A percentile compares a stretch with the other conserved stretches of the same genome.
phyloP scores from a whole-genome alignment of 192 early-diverging fungal species.

The Backusella australiensis region DNA sequence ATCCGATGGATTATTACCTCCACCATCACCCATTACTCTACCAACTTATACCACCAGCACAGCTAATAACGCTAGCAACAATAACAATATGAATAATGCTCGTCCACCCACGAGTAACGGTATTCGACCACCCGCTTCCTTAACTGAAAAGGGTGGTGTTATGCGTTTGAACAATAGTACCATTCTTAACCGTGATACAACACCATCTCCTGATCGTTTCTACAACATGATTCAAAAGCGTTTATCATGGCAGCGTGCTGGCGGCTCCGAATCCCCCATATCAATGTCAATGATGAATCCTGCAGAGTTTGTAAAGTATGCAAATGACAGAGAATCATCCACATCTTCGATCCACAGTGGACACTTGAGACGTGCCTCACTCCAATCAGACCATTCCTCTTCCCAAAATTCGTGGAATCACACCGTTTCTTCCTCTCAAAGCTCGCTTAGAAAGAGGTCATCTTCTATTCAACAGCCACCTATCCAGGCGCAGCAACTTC shows the following conservation, averaged over 20 bases:
- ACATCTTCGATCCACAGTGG: constrained; percentile 35
- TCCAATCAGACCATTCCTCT: constrained; percentile 29
- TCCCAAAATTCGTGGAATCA: constrained; percentile 18
- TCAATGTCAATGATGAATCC: constrained; percentile 29
- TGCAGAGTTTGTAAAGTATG: constrained; percentile 27
- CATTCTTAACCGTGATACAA: constrained; percentile 15
- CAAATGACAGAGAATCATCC: constrained; percentile 33
- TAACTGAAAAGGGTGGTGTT: constrained; percentile 14
- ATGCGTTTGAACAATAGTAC: background rate
- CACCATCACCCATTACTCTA: constrained; percentile 5
- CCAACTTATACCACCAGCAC: background rate
- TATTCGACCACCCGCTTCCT: constrained; percentile 8
- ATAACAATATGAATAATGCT: background rate
- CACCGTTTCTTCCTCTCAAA: background rate
- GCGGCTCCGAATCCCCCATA: constrained; percentile 19
- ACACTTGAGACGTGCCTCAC: constrained; percentile 29
- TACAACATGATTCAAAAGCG: constrained; percentile 37
- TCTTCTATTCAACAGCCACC: constrained; percentile 24
- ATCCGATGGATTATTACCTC: constrained; percentile 7
- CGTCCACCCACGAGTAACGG: constrained; percentile 15
- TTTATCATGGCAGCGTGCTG: constrained; percentile 27
- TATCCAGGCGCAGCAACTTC: constrained; percentile 6
- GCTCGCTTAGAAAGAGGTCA: constrained; percentile 19
- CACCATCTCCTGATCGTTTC: constrained; percentile 35
- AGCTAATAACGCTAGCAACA: background rate